Conservation (phyloP, 441 rosid species). For the Syzygium syzygioides region DNA sequence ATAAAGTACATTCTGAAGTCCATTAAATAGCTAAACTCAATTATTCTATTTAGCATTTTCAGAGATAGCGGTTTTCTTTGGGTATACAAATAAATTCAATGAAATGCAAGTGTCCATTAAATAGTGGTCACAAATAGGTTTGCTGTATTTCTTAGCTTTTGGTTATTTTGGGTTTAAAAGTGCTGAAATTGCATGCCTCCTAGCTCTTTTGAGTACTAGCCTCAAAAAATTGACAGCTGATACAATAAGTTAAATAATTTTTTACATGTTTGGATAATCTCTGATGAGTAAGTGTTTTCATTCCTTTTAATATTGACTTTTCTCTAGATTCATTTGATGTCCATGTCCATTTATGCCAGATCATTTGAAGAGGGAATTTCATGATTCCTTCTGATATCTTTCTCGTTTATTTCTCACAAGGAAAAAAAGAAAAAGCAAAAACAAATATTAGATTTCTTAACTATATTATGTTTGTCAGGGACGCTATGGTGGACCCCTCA, state of each 20-base stretch:
- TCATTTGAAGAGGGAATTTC: neutral
- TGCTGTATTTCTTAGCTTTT: neutral
- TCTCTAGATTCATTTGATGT: neutral
- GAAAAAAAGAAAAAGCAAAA: neutral
- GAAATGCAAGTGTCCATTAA: neutral
- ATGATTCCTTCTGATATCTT: neutral
- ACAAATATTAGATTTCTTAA: neutral
- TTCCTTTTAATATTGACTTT: neutral
- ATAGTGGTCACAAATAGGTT: neutral
- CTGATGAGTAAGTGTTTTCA: neutral
- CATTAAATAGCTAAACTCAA: neutral
- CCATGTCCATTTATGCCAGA: neutral
- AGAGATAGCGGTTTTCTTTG: neutral
- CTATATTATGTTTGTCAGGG: slow-evolving; percentile 34
- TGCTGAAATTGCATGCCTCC: neutral
- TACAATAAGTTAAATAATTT: neutral
- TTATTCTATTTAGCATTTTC: neutral
- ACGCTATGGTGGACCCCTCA: slow-evolving; percentile 82
- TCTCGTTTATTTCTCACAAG: neutral
- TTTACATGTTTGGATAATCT: neutral
- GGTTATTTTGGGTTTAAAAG: neutral
- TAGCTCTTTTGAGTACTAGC: neutral
- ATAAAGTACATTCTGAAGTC: neutral
- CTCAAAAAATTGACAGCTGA: neutral
- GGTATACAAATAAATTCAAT: neutral